Evolutionary conservation across 2,329 filamentous ascomycete genomes (phyloP).

Genomic region (Paradendryphiella salina): DNA sequence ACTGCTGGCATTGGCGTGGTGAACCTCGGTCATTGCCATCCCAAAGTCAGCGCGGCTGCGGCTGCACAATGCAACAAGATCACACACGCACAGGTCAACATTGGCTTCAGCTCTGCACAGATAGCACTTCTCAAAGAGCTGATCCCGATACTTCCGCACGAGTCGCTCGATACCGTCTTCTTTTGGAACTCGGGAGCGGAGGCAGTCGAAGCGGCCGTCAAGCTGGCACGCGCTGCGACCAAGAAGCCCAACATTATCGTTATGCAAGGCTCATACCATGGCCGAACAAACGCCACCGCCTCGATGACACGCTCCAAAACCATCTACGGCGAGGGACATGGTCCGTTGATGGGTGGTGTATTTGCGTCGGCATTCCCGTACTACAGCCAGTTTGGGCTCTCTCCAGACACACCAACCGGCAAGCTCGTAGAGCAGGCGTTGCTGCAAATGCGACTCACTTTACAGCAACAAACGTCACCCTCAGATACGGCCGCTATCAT

Average conservation of each 20-base stretch:
- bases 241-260: conserved; percentile 41
- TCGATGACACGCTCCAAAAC: conserved; percentile 40
- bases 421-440: conserved; percentile 32
- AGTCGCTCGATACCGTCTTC: conserved; percentile 36
- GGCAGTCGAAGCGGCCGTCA: conserved; percentile 37
- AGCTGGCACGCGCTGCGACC: conserved; percentile 34
- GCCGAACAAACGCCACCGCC: conserved; percentile 36
- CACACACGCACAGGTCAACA: conserved; percentile 38
- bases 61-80: conserved; percentile 38
- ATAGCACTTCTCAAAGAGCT: conserved; percentile 35
- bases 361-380: conserved; percentile 38
- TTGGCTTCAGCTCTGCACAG: conserved; percentile 37
- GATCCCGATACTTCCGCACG: conserved; percentile 34
- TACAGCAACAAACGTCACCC: conserved; percentile 35
- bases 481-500: conserved; percentile 38
- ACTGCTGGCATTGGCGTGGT: conserved; percentile 38
- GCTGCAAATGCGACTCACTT: conserved; percentile 31
- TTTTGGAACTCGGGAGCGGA: conserved; percentile 40
- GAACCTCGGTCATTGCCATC: conserved; percentile 38
- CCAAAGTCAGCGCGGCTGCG: conserved; percentile 37
- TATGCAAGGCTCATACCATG: conserved; percentile 40
- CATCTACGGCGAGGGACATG: conserved; percentile 38
- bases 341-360: conserved; percentile 36
- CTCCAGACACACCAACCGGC: conserved; percentile 30
- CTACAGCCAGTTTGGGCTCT: conserved; percentile 34